These are phyloP conservation scores for Trichophyton mentagrophytes DNA, from an alignment of 2,329 filamentous ascomycete species.

Conservation along the genomic window DNA sequence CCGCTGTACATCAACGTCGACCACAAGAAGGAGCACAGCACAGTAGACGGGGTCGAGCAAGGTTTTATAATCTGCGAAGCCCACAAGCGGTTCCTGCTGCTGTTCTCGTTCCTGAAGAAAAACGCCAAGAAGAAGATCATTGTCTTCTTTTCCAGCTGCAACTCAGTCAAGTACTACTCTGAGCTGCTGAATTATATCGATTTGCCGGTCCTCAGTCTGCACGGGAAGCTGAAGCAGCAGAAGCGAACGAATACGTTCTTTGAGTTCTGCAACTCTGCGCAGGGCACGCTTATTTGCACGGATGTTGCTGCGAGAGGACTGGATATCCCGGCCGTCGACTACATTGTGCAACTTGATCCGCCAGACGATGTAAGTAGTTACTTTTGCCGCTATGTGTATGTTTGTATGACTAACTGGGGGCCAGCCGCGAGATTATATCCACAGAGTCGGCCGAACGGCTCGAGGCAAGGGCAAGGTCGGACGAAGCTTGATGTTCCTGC, in stretches of 20 bases:
- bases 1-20: constrained; percentile 97
- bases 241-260: constrained; percentile 99
- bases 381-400: too few relatives aligned
- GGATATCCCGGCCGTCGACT: constrained; percentile 92
- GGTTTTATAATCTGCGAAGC: constrained; percentile 90
- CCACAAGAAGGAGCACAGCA: constrained; percentile 74
- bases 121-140: constrained; percentile 95
- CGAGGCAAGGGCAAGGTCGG: constrained; percentile 73
- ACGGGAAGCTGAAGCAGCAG: constrained; percentile 96
- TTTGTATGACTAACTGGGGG: background rate
- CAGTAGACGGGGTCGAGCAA: constrained; percentile 86
- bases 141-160: constrained; percentile 87
- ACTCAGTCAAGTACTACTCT: constrained; percentile 88
- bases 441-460: constrained; percentile 89
- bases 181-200: constrained; percentile 98
- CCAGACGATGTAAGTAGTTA: constrained; percentile 52
- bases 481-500: constrained; percentile 80
- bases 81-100: constrained; percentile 81
- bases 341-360: constrained; percentile 91
- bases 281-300: constrained; percentile 85
- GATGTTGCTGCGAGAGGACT: constrained; percentile 91
- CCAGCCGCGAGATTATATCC: constrained; percentile 69
- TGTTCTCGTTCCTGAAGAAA: constrained; percentile 88
- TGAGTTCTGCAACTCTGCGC: constrained; percentile 76
- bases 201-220: constrained; percentile 70